Conservation (phyloP, 1,284 basidiomycete species). For the Fistulina hepatica region DNA sequence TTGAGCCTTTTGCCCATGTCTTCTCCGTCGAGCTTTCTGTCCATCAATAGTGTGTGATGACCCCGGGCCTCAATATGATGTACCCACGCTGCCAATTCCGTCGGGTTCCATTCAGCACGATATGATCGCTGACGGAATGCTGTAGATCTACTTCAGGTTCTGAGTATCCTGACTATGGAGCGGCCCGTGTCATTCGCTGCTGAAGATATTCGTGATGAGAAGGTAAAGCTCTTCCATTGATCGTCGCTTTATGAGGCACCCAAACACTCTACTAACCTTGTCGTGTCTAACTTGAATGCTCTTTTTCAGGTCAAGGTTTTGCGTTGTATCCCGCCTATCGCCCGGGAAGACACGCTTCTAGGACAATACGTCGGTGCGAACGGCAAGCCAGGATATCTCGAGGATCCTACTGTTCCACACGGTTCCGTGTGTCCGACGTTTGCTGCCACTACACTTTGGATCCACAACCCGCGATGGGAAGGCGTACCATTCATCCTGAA, state of each 20-base stretch:
- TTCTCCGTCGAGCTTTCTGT: too few relatives aligned
- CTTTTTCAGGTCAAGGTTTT: constrained; percentile 80
- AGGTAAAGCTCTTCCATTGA: constrained; percentile 38
- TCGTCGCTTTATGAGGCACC: constrained; percentile 1
- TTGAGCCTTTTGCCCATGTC: too few relatives aligned
- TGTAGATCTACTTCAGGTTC: constrained; percentile 83
- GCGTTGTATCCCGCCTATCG: constrained; percentile 77
- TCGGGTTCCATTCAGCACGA: constrained; percentile 7
- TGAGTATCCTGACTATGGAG: constrained; percentile 92
- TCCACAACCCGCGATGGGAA: constrained; percentile 94
- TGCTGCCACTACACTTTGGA: constrained; percentile 79
- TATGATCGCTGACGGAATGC: constrained; percentile 2
- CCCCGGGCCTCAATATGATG: too few relatives aligned
- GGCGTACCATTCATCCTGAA: constrained; percentile 96
- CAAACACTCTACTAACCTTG: constrained; percentile 11
- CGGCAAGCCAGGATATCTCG: constrained; percentile 94
- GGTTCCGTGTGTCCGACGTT: constrained; percentile 89
- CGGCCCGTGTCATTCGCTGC: constrained; percentile 93
- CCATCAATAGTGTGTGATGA: too few relatives aligned
- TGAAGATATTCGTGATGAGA: constrained; percentile 95
- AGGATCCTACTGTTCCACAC: constrained; percentile 89
- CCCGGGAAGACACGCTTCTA: constrained; percentile 68
- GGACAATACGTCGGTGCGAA: constrained; percentile 85
- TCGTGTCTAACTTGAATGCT: constrained; percentile 7
- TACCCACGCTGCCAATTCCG: too few relatives aligned